These are phyloP conservation scores for Pestalotiopsis sp. DNA, from an alignment of 2,329 filamentous ascomycete species.

Conservation along the genomic window DNA sequence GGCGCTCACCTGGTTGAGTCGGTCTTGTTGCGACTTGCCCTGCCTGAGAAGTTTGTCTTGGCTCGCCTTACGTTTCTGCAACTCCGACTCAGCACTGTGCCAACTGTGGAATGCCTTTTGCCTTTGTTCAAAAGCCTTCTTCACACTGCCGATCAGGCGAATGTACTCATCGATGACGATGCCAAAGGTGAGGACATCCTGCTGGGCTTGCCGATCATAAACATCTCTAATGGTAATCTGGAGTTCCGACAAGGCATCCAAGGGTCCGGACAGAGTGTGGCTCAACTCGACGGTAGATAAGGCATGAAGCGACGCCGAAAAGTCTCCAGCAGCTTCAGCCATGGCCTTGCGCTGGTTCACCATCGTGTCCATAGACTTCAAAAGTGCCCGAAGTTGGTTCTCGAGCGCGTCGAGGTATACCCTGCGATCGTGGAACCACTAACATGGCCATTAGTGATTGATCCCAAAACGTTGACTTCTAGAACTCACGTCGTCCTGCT, in stretches of 20 bases:
- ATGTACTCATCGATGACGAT: conserved; percentile 99
- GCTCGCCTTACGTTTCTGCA: conserved; percentile 83
- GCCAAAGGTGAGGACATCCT: conserved; percentile 92
- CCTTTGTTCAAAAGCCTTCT: conserved; percentile 87
- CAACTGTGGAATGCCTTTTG: conserved; percentile 96
- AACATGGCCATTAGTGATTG: background rate
- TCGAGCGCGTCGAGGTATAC: conserved; percentile 94
- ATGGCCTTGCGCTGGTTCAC: conserved; percentile 90
- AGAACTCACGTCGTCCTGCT: conserved; percentile 85
- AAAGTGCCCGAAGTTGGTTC: conserved; percentile 82
- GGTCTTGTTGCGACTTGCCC: conserved; percentile 93
- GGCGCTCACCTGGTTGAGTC: conserved; percentile 86
- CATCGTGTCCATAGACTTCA: conserved; percentile 94
- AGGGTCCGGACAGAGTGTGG: conserved; percentile 80
- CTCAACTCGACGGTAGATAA: conserved; percentile 92
- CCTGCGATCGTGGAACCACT: conserved; percentile 98
- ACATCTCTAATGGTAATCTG: conserved; percentile 93
- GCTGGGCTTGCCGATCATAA: conserved; percentile 94
- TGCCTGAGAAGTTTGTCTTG: conserved; percentile 96
- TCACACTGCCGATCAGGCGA: conserved; percentile 90
- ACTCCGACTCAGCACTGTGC: conserved; percentile 87
- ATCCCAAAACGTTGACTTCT: background rate
- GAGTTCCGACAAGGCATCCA: conserved; percentile 90
- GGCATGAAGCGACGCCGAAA: conserved; percentile 89
- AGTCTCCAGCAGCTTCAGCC: conserved; percentile 90